Evolutionary conservation across 768 basidiomycete genomes (phyloP).

Genomic region (Trametes cinnabarina): DNA sequence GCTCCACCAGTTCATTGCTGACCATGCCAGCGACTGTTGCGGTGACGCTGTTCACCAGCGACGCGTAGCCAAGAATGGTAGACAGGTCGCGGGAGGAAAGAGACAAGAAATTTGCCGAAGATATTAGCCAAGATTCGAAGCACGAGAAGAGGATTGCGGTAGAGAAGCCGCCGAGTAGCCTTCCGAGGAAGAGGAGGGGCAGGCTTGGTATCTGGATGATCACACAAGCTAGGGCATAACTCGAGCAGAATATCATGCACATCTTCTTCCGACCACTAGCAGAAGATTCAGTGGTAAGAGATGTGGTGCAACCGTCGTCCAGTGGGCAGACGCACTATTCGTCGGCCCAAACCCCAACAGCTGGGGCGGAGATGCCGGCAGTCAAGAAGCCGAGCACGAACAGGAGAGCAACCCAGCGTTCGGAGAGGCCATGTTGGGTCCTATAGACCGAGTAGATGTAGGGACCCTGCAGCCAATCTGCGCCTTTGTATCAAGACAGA

Average conservation of each 20-base stretch:
- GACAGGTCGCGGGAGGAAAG: conserved; percentile 61
- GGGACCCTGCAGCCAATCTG: conserved; percentile 65
- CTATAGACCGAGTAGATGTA: conserved; percentile 74
- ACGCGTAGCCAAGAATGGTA: conserved; percentile 69
- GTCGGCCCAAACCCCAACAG: conserved; percentile 78
- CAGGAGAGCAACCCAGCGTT: conserved; percentile 62
- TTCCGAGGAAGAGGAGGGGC: conserved; percentile 60
- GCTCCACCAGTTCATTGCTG: conserved; percentile 61
- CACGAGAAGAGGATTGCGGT: conserved; percentile 75
- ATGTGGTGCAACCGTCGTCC: neutral
- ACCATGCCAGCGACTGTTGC: conserved; percentile 65
- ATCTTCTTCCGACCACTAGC: conserved; percentile 64
- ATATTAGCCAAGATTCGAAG: conserved; percentile 78
- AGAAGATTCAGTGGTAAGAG: neutral
- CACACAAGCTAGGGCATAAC: conserved; percentile 58
- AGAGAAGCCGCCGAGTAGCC: conserved; percentile 67
- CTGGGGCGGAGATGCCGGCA: conserved; percentile 65
- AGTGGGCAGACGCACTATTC: conserved; percentile 51
- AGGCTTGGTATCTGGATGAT: conserved; percentile 57
- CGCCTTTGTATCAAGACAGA: neutral
- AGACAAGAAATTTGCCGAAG: conserved; percentile 50
- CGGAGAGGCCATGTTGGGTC: conserved; percentile 64
- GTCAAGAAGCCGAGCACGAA: conserved; percentile 79
- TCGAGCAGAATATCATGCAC: conserved; percentile 70
- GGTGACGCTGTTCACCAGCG: conserved; percentile 70